Percentiles rank a stretch among this genome's conserved stretches.
phyloP scores from a whole-genome alignment of 2,329 filamentous ascomycete species.

The Diaporthe ampelina region DNA sequence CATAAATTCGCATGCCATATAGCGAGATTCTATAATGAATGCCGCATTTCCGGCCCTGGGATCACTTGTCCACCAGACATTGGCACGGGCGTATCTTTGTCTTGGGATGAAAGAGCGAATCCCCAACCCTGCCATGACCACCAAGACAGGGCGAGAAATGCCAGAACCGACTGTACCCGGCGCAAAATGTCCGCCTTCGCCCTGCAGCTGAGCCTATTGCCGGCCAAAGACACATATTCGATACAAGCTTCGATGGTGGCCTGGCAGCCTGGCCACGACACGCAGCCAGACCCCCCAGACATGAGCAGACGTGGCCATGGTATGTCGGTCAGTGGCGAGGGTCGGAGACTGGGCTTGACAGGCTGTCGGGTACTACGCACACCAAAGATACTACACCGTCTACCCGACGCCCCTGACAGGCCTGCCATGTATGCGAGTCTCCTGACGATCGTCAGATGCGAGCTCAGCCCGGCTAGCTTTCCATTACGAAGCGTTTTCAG shows the following conservation, averaged over 20 bases:
- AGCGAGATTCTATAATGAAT: conserved; percentile 3
- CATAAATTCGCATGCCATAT: background rate
- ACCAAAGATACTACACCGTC: conserved; percentile 23
- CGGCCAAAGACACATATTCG: background rate
- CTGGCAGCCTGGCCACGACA: conserved; percentile 7
- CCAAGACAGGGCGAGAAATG: background rate
- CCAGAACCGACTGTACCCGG: background rate
- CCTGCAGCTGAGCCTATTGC: background rate
- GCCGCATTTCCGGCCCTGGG: conserved; percentile 1
- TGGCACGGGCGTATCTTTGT: background rate
- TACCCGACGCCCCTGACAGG: conserved; percentile 23
- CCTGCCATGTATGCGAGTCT: conserved; percentile 29
- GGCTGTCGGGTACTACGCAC: conserved; percentile 12
- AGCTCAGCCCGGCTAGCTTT: conserved; percentile 18
- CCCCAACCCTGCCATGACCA: background rate
- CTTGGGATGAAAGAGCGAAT: conserved; percentile 1
- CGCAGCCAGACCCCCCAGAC: background rate
- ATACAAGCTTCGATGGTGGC: background rate
- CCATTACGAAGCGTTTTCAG: conserved; percentile 35
- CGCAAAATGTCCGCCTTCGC: background rate
- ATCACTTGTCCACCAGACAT: background rate
- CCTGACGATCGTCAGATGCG: conserved; percentile 42
- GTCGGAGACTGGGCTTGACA: conserved; percentile 7
- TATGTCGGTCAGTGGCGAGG: conserved; percentile 12
- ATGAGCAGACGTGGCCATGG: conserved; percentile 27